Base-by-base conservation (phyloP, 805 yeast genomes). In the Metschnikowia drakensbergensis region DNA sequence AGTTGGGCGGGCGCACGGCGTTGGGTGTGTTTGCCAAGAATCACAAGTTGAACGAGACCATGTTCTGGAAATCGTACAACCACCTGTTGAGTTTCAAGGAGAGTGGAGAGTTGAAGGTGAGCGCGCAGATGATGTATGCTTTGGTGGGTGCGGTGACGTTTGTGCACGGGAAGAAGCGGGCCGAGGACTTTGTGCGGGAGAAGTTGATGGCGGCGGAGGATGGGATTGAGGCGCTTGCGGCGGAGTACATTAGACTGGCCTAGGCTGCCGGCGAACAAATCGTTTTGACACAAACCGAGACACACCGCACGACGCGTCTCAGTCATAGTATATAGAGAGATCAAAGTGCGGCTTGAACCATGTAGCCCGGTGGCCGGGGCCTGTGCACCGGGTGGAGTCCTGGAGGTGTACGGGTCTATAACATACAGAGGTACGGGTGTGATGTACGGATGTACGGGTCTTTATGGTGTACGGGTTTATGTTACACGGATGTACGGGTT, bases 31-130 rank as follows among this genome's bases (percentile, higher is more conserved):
- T 79, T 62, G 79, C 86, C 28, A 72, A 74, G 59, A 51, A 62
- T 27, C 67, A 67, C 42, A 73, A 75, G 8, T 66, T 86, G 52
- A 79, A 76, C 54, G 61, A 75, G 7, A 67, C 79, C 22, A 73
- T 85, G 63, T 86, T 84, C 67, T 85, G 91, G 86, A 83, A 79
- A 60, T 76, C 79, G 57, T 76, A 78, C 67, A 76, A 77, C 55
- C 74, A 75, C 35, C 66, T 72, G 37, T 64, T 74, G 50, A 67
- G 68, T 29, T 72, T 75, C 40, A 72, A 67, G 52, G 62, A 60
- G 42, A 81, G 80, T 59, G 88, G 87, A 34, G 85, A 82, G 59
- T 64, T 76, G 59, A 69, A 76, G 49, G 77, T 82, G 9, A 69
- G 75, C 50, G 77, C 82, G 3, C 78, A 80, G 52, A 76, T 80